Evolutionary conservation across 768 basidiomycete genomes (phyloP).

Genomic region (Mrakia frigida): DNA sequence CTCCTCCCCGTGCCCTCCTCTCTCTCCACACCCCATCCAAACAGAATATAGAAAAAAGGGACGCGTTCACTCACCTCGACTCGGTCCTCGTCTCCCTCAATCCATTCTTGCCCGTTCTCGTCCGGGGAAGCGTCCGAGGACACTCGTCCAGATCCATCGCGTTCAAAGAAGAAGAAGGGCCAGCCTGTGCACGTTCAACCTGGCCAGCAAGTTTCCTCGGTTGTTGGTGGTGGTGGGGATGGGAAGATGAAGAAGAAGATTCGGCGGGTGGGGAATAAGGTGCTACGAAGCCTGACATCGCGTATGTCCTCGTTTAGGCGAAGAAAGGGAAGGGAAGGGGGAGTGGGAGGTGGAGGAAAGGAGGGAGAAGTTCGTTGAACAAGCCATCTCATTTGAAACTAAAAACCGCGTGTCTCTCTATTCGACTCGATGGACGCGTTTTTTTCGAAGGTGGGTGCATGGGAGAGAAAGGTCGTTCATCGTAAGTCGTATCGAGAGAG

Average conservation of each 20-base stretch:
- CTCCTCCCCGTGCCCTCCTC: neutral
- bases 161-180: neutral
- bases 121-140: neutral
- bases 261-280: constrained; percentile 26
- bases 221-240: too few relatives aligned
- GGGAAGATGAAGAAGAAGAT: neutral
- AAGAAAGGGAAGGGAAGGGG: neutral
- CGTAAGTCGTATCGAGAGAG: neutral
- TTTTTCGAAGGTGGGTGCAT: too few relatives aligned
- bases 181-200: neutral
- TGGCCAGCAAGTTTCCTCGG: neutral
- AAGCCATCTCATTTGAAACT: neutral
- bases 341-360: neutral
- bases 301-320: neutral
- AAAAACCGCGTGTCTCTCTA: too few relatives aligned
- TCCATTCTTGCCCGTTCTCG: constrained; percentile 6
- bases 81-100: constrained; percentile 24
- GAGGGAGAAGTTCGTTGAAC: neutral
- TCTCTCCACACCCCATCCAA: neutral
- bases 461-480: neutral
- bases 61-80: constrained; percentile 5
- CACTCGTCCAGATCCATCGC: neutral
- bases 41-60: too few relatives aligned
- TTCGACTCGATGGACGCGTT: too few relatives aligned
- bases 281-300: constrained; percentile 10